Evolutionary conservation across 1,284 basidiomycete genomes (phyloP), one percentile per base, ranked within the genome.

Genomic region (Anthracocystis setariae): DNA sequence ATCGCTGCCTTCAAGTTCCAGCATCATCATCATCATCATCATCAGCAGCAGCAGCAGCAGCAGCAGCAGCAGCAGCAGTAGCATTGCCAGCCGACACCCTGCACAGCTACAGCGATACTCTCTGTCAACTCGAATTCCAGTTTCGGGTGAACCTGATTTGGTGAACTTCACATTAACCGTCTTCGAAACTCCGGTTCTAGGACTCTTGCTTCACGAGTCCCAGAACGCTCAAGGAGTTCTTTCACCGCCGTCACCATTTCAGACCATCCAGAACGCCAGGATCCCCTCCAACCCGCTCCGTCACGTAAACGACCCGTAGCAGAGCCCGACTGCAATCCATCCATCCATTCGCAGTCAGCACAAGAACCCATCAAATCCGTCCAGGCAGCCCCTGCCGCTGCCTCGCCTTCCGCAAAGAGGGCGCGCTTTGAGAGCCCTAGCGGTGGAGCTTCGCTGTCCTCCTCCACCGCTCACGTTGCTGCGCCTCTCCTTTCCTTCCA

Each of bases 271-370:
- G 43, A 57, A 37, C 50, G 23, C 23, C 45, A 39, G 39, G 50
- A 71, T 21, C 51, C 57, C n/a, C 39, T 52, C 39, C 56, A 60
- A 42, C 49, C 55, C 43, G 45, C 60, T 57, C 21, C 40, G n/a
- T 66, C 62, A 45, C 68, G 68, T 46, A 71, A 71, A 44, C 57
- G 68, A 43, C 53, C 68, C 21, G 62, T 58, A 38, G 24, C 45
- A 51, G 68, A 71, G 38, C 23, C 57, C 12, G 21, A n/a, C 29
- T 38, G 27, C 20, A 35, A 45, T 40, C 23, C 58, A 10, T 32
- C 49, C 8, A 29, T 38, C 29, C 25, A 25, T 25, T 24, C 68
- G 27, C 45, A 58, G 23, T 44, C 58, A 18, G 43, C 44, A 24
- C 46, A 38, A 32, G 40, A 33, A 12, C 23, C 53, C 23, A 10